These are phyloP conservation scores for Russula vinacea DNA, from an alignment of 768 basidiomycete genomes.

Conservation along the genomic window DNA sequence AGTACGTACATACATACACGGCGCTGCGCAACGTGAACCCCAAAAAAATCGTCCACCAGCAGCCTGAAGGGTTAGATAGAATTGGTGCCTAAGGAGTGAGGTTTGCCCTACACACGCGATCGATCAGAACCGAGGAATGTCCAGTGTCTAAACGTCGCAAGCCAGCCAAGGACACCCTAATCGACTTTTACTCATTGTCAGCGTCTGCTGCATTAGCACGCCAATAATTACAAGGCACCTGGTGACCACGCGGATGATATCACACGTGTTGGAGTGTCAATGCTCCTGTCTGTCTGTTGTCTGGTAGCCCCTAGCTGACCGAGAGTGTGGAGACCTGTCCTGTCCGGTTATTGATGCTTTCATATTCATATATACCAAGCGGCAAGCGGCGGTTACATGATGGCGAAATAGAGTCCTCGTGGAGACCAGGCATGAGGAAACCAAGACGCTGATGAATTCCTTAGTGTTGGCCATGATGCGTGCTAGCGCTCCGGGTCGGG, in stretches of 20 bases:
- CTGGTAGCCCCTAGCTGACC: conserved; percentile 17
- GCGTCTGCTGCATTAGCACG: not conserved
- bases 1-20: conserved; percentile 19
- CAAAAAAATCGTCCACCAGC: not conserved
- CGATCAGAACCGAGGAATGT: conserved; percentile 16
- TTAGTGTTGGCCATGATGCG: not conserved
- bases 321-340: not conserved
- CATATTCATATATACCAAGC: conserved; percentile 4
- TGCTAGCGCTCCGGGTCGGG: not conserved
- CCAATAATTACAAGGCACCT: not conserved
- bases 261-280: conserved; percentile 14
- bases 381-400: conserved; percentile 7
- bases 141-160: not conserved
- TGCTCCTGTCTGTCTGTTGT: conserved; percentile 24
- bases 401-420: conserved; percentile 8
- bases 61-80: not conserved
- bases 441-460: not conserved
- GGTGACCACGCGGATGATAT: not conserved
- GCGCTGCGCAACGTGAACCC: conserved; percentile 5
- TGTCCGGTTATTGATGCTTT: not conserved
- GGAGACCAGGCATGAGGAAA: not conserved
- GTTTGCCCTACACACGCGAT: conserved; percentile 7
- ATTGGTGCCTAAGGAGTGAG: conserved; percentile 2
- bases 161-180: conserved; percentile 5
- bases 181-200: not conserved